Base-by-base conservation (phyloP, 768 basidiomycete genomes). In the Trametes coccinea region DNA sequence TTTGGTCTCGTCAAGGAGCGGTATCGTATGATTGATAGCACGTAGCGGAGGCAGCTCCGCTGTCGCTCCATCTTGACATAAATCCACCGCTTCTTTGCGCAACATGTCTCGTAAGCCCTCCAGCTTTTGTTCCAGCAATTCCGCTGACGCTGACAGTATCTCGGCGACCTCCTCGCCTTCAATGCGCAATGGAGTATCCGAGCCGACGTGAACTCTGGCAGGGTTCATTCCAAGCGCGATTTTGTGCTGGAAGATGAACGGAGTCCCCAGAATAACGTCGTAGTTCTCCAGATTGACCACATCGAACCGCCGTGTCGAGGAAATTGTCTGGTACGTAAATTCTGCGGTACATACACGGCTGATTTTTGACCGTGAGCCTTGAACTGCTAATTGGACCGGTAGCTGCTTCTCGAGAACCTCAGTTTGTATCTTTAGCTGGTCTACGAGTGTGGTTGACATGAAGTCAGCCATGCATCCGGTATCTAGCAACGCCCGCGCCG, bases 401-500 rank as follows among this genome's bases (percentile, higher is more conserved):
- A 75, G 39, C 0, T 69, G 72, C 17, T 71, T 75, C 0, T 27
- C 59, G 0, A 76, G 55, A 1, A 33, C 37, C 3, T 52, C 34
- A 0, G n/a, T 11, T 13, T 33, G 8, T 0, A 75, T 6, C 0
- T 63, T 46, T 0, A 77, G 39, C 45, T 75, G 73, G n/a, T 77
- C 66, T 0, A 64, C 71, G 0, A 76, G 9, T 0, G 56, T 72
- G 0, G 70, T 61, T 0, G 71, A 76, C 8, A 76, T 67, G 16
- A 76, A 74, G 33, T 76, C 75, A 0, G 72, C 63, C 16, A 72
- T 17, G 0, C 67, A 76, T 1, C 73, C 70, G 0, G 67, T 55
- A 13, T 76, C 70, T 0, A 75, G n/a, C 9, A 73, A 34, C 0
- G 67, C 70, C 0, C 59, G 37, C 0, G 60, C 63, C 0, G 63